Conservation (phyloP, 106 monocot genomes). For the Acanthochlamys bracteata region DNA sequence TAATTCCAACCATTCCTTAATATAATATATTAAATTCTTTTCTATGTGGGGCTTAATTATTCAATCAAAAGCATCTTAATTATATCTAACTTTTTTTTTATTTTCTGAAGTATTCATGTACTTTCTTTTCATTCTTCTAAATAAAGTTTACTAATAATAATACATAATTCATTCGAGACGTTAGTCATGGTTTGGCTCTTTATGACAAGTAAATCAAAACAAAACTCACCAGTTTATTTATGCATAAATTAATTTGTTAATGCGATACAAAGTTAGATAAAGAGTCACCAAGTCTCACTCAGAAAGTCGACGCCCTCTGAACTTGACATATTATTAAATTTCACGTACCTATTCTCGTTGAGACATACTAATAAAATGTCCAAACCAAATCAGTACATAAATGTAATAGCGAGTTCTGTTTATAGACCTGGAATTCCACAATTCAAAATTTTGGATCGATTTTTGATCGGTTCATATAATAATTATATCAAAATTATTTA, state of each 20-base stretch:
- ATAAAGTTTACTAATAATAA: too few relatives aligned
- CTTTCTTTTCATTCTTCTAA: neutral
- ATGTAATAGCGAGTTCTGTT: neutral
- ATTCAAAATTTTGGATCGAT: too few relatives aligned
- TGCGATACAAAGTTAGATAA: neutral
- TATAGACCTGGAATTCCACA: neutral
- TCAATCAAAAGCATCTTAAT: neutral
- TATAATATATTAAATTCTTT: neutral
- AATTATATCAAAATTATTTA: too few relatives aligned
- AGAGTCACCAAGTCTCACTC: neutral
- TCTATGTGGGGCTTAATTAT: too few relatives aligned
- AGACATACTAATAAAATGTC: neutral
- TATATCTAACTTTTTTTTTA: neutral
- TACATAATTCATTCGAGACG: too few relatives aligned
- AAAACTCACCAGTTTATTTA: too few relatives aligned
- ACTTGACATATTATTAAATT: neutral
- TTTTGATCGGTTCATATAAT: too few relatives aligned
- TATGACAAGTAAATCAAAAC: too few relatives aligned
- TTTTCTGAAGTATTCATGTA: slow-evolving; percentile 7
- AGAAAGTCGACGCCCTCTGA: neutral
- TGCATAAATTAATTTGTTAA: too few relatives aligned
- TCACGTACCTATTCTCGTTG: neutral
- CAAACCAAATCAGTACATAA: too few relatives aligned
- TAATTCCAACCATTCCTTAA: neutral
- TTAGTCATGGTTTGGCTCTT: too few relatives aligned